A percentile compares a stretch with the other conserved stretches of the same genome.
phyloP scores from a whole-genome alignment of 192 early-diverging fungal genomes.

The Rhizophagus clarus region DNA sequence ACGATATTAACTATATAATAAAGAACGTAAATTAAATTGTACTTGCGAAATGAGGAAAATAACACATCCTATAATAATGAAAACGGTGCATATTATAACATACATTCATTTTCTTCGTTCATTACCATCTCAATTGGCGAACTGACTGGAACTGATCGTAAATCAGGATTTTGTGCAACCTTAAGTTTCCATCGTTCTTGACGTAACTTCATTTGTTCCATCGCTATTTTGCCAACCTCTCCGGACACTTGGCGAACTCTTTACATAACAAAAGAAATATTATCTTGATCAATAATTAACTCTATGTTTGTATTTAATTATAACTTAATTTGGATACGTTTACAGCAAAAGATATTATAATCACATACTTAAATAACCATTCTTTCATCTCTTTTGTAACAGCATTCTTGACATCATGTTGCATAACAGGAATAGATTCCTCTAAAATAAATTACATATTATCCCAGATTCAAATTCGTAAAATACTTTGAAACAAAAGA shows the following conservation, averaged over 20 bases:
- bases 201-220: conserved; percentile 73
- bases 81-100: conserved; percentile 4
- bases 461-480: not conserved
- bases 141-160: conserved; percentile 62
- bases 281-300: too few relatives aligned
- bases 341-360: too few relatives aligned
- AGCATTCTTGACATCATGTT: conserved; percentile 81
- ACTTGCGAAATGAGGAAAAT: not conserved
- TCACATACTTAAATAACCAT: conserved; percentile 81
- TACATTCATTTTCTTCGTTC: conserved; percentile 82
- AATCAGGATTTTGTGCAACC: conserved; percentile 46
- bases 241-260: conserved; percentile 83
- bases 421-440: conserved; percentile 86
- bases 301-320: not conserved
- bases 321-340: not conserved
- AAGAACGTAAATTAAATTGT: not conserved
- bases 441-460: conserved; percentile 48
- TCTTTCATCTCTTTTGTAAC: conserved; percentile 87
- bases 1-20: conserved; percentile 56
- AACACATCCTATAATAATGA: not conserved
- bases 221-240: conserved; percentile 81
- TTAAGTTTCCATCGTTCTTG: conserved; percentile 62
- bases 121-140: conserved; percentile 80
- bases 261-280: not conserved
- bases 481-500: not conserved